Evolutionary conservation across 371 early-diverging fungal species (phyloP), one percentile per base, ranked within the genome.

Genomic region (Blakeslea trispora): DNA sequence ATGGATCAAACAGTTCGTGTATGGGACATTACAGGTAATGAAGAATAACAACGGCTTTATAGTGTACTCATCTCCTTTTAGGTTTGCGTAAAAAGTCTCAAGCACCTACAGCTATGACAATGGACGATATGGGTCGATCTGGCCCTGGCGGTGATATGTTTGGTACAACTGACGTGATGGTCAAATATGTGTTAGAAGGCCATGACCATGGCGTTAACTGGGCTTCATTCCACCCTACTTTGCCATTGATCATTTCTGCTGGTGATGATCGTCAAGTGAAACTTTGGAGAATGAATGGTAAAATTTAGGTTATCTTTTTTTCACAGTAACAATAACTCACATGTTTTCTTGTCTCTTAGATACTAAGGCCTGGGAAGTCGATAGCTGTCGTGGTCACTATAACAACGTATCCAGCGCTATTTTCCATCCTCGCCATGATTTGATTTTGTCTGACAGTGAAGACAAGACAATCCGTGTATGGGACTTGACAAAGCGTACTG

Each of bases 191-290:
- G 15, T 79, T 99, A 18, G 99, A 99, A 68, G 99, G 98, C 11
- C 99, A 99, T 66, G 96, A 97, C 55, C 92, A 98, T 57, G 99
- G 99, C 47, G 97, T 99, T 60, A 99, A 99, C 82, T 96, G 96
- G 93, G 96, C 95, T 6, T 75, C 93, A 11, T 96, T 97, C 82
- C 95, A 98, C 66, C 95, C 97, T 13, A 93, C 89, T 5, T 77
- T 93, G 54, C 95, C 95, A 11, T 74, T 96, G 59, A 93, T 99
- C 67, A 91, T 97, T 4, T 96, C 98, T 19, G 94, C 95, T 53
- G 94, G 95, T 55, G 99, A 99, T 71, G 99, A 99, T 76, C 92
- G 97, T 57, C 94, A 93, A 64, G 90, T 99, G 31, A 99, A 98
- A 70, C 81, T 99, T 19, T 99, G 99, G 99, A 82, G 98, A 65